A percentile compares a stretch with the other conserved stretches of the same genome.
Evolutionary conservation across 2,329 filamentous ascomycete genomes (phyloP).

Genomic region (Aureobasidium sp.): DNA sequence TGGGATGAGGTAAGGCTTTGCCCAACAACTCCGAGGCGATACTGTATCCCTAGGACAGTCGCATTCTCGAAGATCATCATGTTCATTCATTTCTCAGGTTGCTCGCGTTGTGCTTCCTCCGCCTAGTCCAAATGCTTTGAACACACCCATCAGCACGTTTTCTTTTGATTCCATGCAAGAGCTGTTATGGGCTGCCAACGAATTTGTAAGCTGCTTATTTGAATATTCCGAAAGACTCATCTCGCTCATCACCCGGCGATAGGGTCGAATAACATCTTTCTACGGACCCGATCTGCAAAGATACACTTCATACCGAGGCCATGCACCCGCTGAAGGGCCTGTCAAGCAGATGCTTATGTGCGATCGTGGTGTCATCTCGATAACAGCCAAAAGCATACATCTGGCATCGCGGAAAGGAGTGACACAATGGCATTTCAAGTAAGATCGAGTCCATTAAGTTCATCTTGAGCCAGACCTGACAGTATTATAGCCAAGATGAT

Average conservation of each 20-base stretch:
- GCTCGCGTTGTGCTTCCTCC: slow-evolving; percentile 84
- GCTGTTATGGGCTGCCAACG: slow-evolving; percentile 92
- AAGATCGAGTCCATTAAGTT: slow-evolving; percentile 37
- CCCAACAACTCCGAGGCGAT: slow-evolving; percentile 20
- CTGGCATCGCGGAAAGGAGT: slow-evolving; percentile 86
- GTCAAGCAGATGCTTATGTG: slow-evolving; percentile 93
- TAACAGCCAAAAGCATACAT: slow-evolving; percentile 87
- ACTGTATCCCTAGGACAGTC: slow-evolving; percentile 3
- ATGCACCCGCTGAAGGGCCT: slow-evolving; percentile 71
- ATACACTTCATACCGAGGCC: slow-evolving; percentile 92
- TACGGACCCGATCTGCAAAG: slow-evolving; percentile 85
- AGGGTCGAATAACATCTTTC: slow-evolving; percentile 93
- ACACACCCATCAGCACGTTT: slow-evolving; percentile 78
- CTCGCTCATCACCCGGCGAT: slow-evolving; percentile 17
- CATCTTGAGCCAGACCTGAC: not conserved
- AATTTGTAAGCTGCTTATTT: slow-evolving; percentile 69
- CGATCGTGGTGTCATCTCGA: slow-evolving; percentile 88
- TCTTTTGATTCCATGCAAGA: slow-evolving; percentile 93
- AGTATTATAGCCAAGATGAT: slow-evolving; percentile 64
- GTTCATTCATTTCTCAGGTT: slow-evolving; percentile 60
- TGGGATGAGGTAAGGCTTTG: slow-evolving; percentile 56
- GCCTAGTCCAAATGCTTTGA: slow-evolving; percentile 72
- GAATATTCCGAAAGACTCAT: not conserved
- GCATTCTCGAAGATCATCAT: slow-evolving; percentile 12
- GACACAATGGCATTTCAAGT: slow-evolving; percentile 90